Evolutionary conservation across 208 protist species (phyloP), one percentile per base, ranked within the genome.

Genomic region (Endotrypanum monterogeii): DNA sequence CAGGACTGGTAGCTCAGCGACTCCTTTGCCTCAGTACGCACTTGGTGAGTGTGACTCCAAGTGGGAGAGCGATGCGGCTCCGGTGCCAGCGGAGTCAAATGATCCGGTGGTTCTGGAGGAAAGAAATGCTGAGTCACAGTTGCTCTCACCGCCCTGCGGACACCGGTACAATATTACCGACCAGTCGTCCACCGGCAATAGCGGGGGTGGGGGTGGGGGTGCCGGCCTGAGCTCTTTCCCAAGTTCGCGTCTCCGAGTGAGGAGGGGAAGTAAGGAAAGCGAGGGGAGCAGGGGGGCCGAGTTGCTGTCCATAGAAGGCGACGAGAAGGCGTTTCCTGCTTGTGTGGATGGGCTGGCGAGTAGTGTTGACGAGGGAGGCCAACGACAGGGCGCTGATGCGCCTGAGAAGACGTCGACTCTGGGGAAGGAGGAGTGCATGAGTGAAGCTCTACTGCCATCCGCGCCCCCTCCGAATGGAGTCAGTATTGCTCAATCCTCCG

Each of bases 151-250:
- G 63, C 39, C 63, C 14, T 54, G 44, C 30, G 63, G 1, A 11
- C 63, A 68, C 44, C 63, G 44, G 3, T 68, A 68, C 63, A 39
- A 50, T 54, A 12, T 68, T 68, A 32, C 12, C 44, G 44, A 46
- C 12, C 63, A 20, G 35, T 9, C 16, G 63, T 23, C 44, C 61
- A 32, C 5, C 25, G 44, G 63, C 63, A 54, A 46, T 44, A 16
- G 2, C 44, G 37, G 63, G 39, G 63, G 63, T 25, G 44, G 60
- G 1, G 20, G 37, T 11, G 37, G 7, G 37, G 7, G 37, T 44
- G 32, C 3, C 8, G 7, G 60, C 23, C 20, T 3, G 39, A 11
- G 30, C 14, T 44, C 37, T 23, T 65, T 30, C 37, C 14, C 46
- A 2, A 11, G 60, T n/a, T 18, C 60, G 18, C 11, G 20, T 12